phyloP scores from a whole-genome alignment of 1,284 basidiomycete species.

The Apiotrichum montevideense region DNA sequence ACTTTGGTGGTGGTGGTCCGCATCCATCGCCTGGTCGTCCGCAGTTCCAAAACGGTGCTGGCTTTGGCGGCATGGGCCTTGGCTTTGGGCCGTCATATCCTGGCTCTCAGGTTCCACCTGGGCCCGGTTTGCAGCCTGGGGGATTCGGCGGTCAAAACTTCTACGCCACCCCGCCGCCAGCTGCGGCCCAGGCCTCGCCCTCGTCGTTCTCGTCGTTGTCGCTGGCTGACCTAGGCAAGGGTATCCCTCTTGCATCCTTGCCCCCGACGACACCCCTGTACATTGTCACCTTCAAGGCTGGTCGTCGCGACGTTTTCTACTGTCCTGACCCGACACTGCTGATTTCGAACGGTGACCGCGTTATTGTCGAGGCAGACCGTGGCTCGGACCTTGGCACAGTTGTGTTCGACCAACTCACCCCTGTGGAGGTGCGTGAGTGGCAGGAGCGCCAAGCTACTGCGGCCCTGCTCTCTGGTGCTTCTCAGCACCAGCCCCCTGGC shows the following conservation, averaged over 20 bases:
- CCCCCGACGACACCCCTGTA: slow-evolving; percentile 80
- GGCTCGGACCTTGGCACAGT: slow-evolving; percentile 89
- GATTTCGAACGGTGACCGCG: slow-evolving; percentile 71
- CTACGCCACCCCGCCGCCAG: slow-evolving; percentile 6
- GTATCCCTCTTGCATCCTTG: slow-evolving; percentile 76
- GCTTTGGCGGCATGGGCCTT: slow-evolving; percentile 10
- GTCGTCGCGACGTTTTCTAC: slow-evolving; percentile 90
- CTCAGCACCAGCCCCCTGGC: slow-evolving; percentile 44
- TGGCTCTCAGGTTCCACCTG: background rate
- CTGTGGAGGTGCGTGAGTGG: slow-evolving; percentile 83
- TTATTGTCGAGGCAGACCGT: slow-evolving; percentile 90
- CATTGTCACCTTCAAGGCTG: slow-evolving; percentile 97
- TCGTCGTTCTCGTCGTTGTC: slow-evolving; percentile 39
- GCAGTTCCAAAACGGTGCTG: slow-evolving; percentile 15
- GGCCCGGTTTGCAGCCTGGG: background rate
- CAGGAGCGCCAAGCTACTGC: slow-evolving; percentile 61
- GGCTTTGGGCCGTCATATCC: slow-evolving; percentile 5
- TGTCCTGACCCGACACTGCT: slow-evolving; percentile 58
- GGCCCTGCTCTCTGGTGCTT: slow-evolving; percentile 41
- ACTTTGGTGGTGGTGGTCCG: slow-evolving; percentile 18
- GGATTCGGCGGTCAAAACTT: background rate
- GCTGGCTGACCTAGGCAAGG: slow-evolving; percentile 73
- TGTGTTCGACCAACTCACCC: slow-evolving; percentile 80
- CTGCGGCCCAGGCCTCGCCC: slow-evolving; percentile 24
- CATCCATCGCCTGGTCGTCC: slow-evolving; percentile 14